Evolutionary conservation across 139 green algal genomes (phyloP).

Genomic region (Bryopsis sp.): DNA sequence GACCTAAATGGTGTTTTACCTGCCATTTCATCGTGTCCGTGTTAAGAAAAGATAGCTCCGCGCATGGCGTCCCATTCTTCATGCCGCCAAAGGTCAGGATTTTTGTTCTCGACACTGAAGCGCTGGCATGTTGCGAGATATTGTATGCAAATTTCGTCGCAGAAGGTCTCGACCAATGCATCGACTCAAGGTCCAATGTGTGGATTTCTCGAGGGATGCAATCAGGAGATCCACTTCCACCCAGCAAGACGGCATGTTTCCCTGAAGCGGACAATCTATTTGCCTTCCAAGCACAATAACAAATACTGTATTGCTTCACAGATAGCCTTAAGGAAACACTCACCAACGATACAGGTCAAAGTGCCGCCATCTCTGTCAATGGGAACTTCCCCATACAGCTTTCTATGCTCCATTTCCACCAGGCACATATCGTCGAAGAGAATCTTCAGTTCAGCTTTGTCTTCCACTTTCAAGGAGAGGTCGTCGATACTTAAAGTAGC

Average conservation of each 20-base stretch:
- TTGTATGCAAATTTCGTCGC: not conserved
- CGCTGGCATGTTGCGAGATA: not conserved
- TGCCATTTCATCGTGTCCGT: constrained; percentile 31
- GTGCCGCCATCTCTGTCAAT: constrained; percentile 17
- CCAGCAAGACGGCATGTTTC: constrained; percentile 1
- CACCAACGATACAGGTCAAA: too few species aligned
- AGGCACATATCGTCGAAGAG: constrained; percentile 27
- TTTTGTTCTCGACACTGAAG: constrained; percentile 2
- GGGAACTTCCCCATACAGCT: constrained; percentile 18
- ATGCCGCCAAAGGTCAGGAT: constrained; percentile 6
- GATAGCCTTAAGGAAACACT: too few species aligned
- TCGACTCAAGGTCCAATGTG: not conserved
- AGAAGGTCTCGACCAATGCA: not conserved
- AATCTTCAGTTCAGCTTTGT: constrained; percentile 22
- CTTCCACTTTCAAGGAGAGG: constrained; percentile 17
- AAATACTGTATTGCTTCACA: too few species aligned
- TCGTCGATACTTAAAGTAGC: constrained; percentile 1
- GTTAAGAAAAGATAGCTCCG: constrained; percentile 18
- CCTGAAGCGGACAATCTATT: too few species aligned
- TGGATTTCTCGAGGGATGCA: not conserved
- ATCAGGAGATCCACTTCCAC: not conserved
- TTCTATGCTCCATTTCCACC: not conserved
- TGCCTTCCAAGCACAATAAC: too few species aligned
- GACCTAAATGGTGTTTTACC: not conserved
- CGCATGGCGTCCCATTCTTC: not conserved